Evolutionary conservation across 495 filamentous ascomycete genomes (phyloP), one percentile per base, ranked within the genome.

Genomic region (Diplogelasinospora grovesii): DNA sequence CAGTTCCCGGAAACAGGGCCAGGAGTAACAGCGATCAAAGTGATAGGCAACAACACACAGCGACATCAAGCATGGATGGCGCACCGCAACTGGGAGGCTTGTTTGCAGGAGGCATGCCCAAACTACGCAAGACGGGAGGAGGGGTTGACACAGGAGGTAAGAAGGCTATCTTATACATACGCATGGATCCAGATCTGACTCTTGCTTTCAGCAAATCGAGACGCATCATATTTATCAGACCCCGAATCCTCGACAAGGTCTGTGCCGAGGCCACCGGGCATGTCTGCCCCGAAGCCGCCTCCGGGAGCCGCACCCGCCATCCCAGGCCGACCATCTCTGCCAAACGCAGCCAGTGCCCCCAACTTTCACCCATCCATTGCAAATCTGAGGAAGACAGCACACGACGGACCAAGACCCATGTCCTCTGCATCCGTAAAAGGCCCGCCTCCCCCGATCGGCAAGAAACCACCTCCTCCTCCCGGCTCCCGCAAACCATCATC

Each of bases 31-130:
- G 88, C 50, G 87, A 90, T 61, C 67, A 70, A 28, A 64, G 63
- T 21, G 59, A 66, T 19, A n/a, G n/a, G n/a, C 69, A 73, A 34
- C 71, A 64, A 36, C 65, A 55, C 18, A 52, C 59, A 4, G 64
- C 60, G 8, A 20, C 56, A 13, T 50, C 54, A 13, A 42, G 46
- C 13, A 59, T 69, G 23, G 72, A 78, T 19, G 63, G 79, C 16
- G 77, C 86, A 13, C 86, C 89, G 21, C 92, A 97, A 56, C 59
- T 98, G 23, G 89, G 71, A 7, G 92, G 93, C 3, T 62, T 98
- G 19, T 94, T 98, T 54, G 88, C 86, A 7, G 89, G 88, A 22
- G 93, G 90, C 22, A 97, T 97, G 73, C 92, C 92, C 3, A 97
- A 95, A 65, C 55, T 98, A 47, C 81, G 83, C 59, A 95, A 88